Evolutionary conservation across 2,329 filamentous ascomycete species (phyloP).

Genomic region (Arthroderma sp.): DNA sequence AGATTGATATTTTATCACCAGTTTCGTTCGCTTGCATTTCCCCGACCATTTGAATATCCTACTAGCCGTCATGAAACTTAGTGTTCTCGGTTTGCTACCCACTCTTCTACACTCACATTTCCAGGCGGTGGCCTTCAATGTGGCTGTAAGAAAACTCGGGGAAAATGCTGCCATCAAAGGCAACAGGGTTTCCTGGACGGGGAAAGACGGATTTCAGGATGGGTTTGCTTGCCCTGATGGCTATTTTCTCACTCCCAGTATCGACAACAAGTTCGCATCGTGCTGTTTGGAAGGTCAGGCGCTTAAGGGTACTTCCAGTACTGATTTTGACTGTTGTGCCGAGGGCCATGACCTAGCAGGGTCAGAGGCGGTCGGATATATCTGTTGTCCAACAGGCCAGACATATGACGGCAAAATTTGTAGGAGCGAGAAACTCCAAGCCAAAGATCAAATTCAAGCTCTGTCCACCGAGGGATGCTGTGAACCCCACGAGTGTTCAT

Average conservation of each 20-base stretch:
- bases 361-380: background rate
- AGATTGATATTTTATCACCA: no score
- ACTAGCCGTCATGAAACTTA: background rate
- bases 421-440: background rate
- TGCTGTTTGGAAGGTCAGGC: constrained; percentile 1
- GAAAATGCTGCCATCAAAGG: background rate
- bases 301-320: background rate
- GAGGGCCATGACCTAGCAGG: constrained; percentile 2
- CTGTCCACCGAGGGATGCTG: background rate
- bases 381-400: constrained; percentile 1
- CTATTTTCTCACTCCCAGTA: background rate
- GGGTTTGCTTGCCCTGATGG: constrained; percentile 1
- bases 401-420: background rate
- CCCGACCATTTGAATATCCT: no score
- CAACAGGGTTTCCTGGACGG: background rate
- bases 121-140: background rate
- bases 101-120: background rate
- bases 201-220: constrained; percentile 1
- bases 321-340: constrained; percentile 1
- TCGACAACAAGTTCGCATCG: background rate
- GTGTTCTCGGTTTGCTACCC: background rate
- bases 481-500: constrained; percentile 1
- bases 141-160: constrained; percentile 1
- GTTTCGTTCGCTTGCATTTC: no score
- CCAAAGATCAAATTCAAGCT: background rate